A percentile compares a stretch with the other conserved stretches of the same genome.
Conservation (phyloP, 768 basidiomycete genomes). For the Lactarius hengduanensis region DNA sequence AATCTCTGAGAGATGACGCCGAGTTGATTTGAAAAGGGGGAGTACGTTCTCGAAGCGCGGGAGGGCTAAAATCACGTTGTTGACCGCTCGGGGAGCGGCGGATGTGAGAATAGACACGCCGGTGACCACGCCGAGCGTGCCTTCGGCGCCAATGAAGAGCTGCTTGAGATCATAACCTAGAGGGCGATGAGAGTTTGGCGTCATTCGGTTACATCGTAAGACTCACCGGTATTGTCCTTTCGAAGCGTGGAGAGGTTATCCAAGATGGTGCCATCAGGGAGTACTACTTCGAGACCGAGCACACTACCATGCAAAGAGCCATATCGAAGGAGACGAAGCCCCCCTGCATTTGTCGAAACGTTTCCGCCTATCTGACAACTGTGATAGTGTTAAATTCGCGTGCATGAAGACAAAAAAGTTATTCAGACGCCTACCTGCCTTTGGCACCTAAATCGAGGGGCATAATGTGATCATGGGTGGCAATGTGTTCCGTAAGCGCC, state of each 20-base stretch:
- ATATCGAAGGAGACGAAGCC: conserved; percentile 90
- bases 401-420: neutral
- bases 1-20: conserved; percentile 85
- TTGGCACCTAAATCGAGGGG: conserved; percentile 95
- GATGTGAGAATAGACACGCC: conserved; percentile 94
- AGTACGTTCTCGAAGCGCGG: conserved; percentile 85
- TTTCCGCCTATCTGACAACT: conserved; percentile 99
- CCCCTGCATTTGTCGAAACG: conserved; percentile 95
- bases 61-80: conserved; percentile 89
- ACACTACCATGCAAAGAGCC: conserved; percentile 95
- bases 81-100: conserved; percentile 74
- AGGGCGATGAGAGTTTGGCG: conserved; percentile 33
- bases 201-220: neutral
- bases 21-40: conserved; percentile 78
- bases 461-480: conserved; percentile 90
- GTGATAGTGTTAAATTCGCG: conserved; percentile 11
- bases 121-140: conserved; percentile 93
- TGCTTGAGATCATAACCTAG: conserved; percentile 95
- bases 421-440: conserved; percentile 63
- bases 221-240: conserved; percentile 94
- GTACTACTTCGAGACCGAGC: conserved; percentile 91
- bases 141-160: conserved; percentile 96
- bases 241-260: conserved; percentile 86
- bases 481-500: conserved; percentile 79
- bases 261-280: conserved; percentile 90